phyloP scores from a whole-genome alignment of 176 grass and related monocot species.

The Stipa capillata region DNA sequence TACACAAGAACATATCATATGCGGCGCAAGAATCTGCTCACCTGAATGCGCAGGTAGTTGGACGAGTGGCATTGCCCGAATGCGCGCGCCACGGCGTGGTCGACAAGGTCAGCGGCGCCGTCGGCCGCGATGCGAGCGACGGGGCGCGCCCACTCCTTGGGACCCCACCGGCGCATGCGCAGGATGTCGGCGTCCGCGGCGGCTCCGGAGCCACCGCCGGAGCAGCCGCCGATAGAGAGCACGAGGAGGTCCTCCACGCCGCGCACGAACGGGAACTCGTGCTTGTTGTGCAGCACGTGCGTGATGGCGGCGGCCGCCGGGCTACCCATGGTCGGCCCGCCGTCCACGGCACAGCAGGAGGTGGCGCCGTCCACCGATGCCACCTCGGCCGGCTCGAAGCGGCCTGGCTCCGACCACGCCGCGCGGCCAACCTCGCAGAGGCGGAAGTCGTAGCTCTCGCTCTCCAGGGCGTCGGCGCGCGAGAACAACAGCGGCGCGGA shows the following conservation, averaged over 20 bases:
- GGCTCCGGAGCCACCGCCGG: constrained; percentile 10
- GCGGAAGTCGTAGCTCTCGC: constrained; percentile 87
- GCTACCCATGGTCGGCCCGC: constrained; percentile 81
- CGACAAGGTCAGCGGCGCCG: constrained; percentile 87
- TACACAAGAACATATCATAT: not conserved
- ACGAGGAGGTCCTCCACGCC: constrained; percentile 97
- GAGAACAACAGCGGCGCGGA: constrained; percentile 75
- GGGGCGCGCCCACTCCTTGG: constrained; percentile 90
- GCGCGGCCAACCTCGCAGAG: constrained; percentile 91
- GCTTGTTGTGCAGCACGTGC: constrained; percentile 98
- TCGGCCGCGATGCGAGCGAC: constrained; percentile 83
- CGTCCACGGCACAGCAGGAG: constrained; percentile 64
- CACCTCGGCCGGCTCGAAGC: constrained; percentile 79
- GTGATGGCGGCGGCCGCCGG: constrained; percentile 83
- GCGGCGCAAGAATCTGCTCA: not conserved
- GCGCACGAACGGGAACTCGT: constrained; percentile 96
- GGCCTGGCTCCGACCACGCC: constrained; percentile 75
- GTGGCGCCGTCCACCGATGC: constrained; percentile 59
- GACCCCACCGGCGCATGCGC: constrained; percentile 59
- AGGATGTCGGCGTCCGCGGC: constrained; percentile 23
- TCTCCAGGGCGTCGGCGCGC: constrained; percentile 77
- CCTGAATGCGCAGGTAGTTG: constrained; percentile 95
- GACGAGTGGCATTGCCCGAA: constrained; percentile 80
- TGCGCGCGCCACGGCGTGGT: constrained; percentile 94
- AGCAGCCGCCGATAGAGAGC: constrained; percentile 81